Base-by-base conservation (phyloP, 78 protist species). In the Dictyostelium brefeldianum region DNA sequence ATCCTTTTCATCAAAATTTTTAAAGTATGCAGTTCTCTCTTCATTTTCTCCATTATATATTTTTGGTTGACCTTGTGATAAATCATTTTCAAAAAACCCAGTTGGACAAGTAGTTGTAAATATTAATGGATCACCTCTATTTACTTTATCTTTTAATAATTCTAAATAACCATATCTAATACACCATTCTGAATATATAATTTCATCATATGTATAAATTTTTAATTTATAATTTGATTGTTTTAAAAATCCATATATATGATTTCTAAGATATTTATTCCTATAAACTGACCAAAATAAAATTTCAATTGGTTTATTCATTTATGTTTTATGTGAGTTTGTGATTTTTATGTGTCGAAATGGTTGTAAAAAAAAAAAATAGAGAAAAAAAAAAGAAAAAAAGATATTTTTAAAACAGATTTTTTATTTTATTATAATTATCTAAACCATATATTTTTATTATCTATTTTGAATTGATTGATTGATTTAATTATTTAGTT, bases 71-170 rank as follows among this genome's bases (percentile, higher is more conserved):
- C n/a, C n/a, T n/a, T n/a, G n/a, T n/a, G n/a, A n/a, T n/a, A n/a
- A n/a, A n/a, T n/a, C n/a, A n/a, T n/a, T n/a, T n/a, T n/a, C n/a
- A n/a, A n/a, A n/a, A n/a, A n/a, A n/a, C n/a, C n/a, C n/a, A n/a
- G n/a, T n/a, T n/a, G 27, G 17, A 29, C 36, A n/a, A 25, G 31
- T 62, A 10, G n/a, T 62, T 25, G n/a, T 62, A 62, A 62, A 62
- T 62, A 62, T 62, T 25, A 62, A 25, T 62, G 2, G 2, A 11
- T 62, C 70, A 62, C 70, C 70, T 25, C 70, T 62, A 22, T 0
- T 62, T n/a, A 62, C 70, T 62, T 62, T 62, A 62, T 62, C 31
- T 62, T 22, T 62, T 25, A 62, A 62, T 62, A 62, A 62, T 10
- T 62, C 70, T 22, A 62, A 25, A 62, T 62, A 62, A 62, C 27